A percentile compares a stretch with the other conserved stretches of the same genome.
Conservation (phyloP, 148 eudicot genomes). For the Chenopodium suecicum region DNA sequence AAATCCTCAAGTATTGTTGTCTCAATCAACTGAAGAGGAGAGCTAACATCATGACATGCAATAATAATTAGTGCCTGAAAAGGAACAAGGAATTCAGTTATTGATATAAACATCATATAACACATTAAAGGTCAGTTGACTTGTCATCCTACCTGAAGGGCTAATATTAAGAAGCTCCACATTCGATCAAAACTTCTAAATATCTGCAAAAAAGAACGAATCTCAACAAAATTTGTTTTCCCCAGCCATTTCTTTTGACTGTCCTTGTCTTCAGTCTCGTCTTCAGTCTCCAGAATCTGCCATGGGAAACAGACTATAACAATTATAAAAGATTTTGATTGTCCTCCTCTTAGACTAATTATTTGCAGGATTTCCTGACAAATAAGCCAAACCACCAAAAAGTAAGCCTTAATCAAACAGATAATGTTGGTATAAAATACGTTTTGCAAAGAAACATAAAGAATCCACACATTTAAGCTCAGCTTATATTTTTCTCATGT, state of each 20-base stretch:
- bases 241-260: slow-evolving; percentile 68
- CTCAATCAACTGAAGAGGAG: slow-evolving; percentile 82
- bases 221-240: slow-evolving; percentile 91
- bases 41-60: slow-evolving; percentile 77
- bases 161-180: slow-evolving; percentile 86
- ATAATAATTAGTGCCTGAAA: slow-evolving; percentile 86
- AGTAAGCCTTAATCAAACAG: not conserved
- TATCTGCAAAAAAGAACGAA: slow-evolving; percentile 88
- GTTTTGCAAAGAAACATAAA: not conserved
- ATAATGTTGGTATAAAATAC: not conserved
- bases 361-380: not conserved
- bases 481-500: not conserved
- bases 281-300: slow-evolving; percentile 31
- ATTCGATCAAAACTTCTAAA: slow-evolving; percentile 94
- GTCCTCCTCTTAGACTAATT: not conserved
- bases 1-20: slow-evolving; percentile 76
- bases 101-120: not conserved
- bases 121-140: not conserved
- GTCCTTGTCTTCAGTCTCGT: slow-evolving; percentile 25
- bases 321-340: not conserved
- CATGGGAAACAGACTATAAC: not conserved
- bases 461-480: not conserved
- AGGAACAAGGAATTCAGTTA: slow-evolving; percentile 22
- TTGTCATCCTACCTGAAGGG: slow-evolving; percentile 67
- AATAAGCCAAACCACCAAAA: not conserved